These are phyloP conservation scores for Aspergillus puulaauensis DNA, from an alignment of 2,329 filamentous ascomycete genomes.

Conservation along the genomic window DNA sequence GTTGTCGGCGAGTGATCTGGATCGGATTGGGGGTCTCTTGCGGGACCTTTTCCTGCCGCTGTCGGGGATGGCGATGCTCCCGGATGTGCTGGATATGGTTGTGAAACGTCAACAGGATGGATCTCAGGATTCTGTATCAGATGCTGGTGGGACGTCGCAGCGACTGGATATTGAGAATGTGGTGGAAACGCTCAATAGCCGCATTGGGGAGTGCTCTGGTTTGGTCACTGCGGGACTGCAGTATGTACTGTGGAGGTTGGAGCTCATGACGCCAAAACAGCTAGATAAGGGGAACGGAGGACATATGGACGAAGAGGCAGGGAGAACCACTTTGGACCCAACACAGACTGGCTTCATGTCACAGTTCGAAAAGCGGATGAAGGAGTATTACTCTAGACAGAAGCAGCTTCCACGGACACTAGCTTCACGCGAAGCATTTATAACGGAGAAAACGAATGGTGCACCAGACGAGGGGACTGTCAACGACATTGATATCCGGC, in stretches of 20 bases:
- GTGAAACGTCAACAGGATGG: constrained; percentile 13
- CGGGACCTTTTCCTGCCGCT: constrained; percentile 64
- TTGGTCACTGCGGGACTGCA: no score
- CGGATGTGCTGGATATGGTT: constrained; percentile 61
- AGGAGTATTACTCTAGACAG: constrained; percentile 54
- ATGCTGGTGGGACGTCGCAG: no score
- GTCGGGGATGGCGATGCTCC: constrained; percentile 65
- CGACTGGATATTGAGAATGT: no score
- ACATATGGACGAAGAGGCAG: no score
- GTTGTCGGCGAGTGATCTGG: constrained; percentile 64
- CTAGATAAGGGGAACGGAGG: no score
- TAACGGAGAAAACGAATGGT: constrained; percentile 34
- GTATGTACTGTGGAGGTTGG: no score
- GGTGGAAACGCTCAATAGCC: no score
- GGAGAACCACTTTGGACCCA: no score
- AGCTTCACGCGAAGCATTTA: constrained; percentile 23
- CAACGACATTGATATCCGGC: constrained; percentile 18
- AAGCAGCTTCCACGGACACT: constrained; percentile 51
- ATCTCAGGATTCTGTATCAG: no score
- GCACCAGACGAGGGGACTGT: constrained; percentile 17
- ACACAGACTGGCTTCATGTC: constrained; percentile 7
- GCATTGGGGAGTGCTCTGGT: no score
- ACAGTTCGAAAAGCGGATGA: constrained; percentile 52
- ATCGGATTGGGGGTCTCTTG: constrained; percentile 58
- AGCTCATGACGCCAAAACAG: no score